phyloP scores from a whole-genome alignment of 192 early-diverging fungal species.

The Entomortierella lignicola region DNA sequence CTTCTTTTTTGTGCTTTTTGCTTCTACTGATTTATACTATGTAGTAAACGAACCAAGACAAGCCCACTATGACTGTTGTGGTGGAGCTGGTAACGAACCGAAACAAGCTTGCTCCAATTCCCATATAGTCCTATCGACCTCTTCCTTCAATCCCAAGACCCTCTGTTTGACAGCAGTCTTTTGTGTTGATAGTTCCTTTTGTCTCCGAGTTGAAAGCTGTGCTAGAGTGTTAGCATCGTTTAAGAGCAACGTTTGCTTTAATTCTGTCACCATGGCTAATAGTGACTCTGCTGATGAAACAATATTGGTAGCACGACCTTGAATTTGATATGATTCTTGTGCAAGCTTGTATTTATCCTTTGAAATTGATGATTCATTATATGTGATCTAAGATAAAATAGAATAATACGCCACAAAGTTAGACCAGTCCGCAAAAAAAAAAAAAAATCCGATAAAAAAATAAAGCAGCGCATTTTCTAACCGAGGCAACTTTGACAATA shows the following conservation, averaged over 20 bases:
- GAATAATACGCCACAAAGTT: too few species aligned
- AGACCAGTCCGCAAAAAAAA: not conserved
- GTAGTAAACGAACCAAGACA: too few species aligned
- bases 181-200: conserved; percentile 47
- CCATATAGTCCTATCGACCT: conserved; percentile 58
- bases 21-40: not conserved
- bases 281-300: conserved; percentile 63
- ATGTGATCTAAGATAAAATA: conserved; percentile 49
- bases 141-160: conserved; percentile 54
- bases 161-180: conserved; percentile 57
- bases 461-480: conserved; percentile 4
- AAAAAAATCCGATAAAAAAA: not conserved
- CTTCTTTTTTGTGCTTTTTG: not conserved
- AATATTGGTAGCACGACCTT: conserved; percentile 64
- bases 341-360: conserved; percentile 68
- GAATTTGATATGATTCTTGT: conserved; percentile 68
- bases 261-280: conserved; percentile 59
- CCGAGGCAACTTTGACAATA: conserved; percentile 62
- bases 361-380: conserved; percentile 42
- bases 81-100: conserved; percentile 4
- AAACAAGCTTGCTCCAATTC: conserved; percentile 61
- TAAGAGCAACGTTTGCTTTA: conserved; percentile 62
- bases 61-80: not conserved
- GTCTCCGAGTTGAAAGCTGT: conserved; percentile 45
- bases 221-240: conserved; percentile 64